phyloP scores from a whole-genome alignment of 345 rosid genomes.

The Syzygium oleosum region DNA sequence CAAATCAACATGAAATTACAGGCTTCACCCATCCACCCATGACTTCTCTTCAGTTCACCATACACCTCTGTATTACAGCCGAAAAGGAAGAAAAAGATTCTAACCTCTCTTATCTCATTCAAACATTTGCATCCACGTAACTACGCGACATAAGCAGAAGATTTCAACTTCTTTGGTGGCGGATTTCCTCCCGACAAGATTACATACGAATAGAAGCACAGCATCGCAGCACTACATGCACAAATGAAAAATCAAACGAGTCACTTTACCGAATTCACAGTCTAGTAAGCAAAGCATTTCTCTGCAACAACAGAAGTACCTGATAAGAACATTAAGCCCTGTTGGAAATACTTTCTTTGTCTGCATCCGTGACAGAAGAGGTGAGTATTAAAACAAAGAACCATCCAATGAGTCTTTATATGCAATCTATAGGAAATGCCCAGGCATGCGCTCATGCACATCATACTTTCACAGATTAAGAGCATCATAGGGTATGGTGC shows the following conservation, averaged over 20 bases:
- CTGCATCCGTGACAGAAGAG: conserved; percentile 36
- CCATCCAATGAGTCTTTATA: not conserved
- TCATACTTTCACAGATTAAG: not conserved
- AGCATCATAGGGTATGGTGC: not conserved
- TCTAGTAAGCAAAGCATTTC: not conserved
- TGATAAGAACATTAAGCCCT: conserved; percentile 44
- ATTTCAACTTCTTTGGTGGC: conserved; percentile 80
- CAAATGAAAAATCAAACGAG: not conserved
- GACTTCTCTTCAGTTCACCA: not conserved
- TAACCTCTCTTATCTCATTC: not conserved
- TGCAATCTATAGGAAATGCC: not conserved
- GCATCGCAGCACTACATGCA: conserved; percentile 65
- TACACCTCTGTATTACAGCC: not conserved
- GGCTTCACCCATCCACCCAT: not conserved
- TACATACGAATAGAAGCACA: conserved; percentile 70
- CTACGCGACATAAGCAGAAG: conserved; percentile 23
- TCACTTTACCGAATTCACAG: not conserved
- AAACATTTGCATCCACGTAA: conserved; percentile 1
- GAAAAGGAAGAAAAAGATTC: not conserved
- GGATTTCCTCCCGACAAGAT: conserved; percentile 91
- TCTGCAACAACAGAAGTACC: conserved; percentile 27
- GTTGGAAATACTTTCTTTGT: conserved; percentile 65
- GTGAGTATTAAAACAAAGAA: not conserved
- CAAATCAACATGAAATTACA: not conserved
- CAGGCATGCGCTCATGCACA: not conserved